These are phyloP conservation scores for Effrenium voratum DNA, from an alignment of 73 alveolate species.

Conservation along the genomic window DNA sequence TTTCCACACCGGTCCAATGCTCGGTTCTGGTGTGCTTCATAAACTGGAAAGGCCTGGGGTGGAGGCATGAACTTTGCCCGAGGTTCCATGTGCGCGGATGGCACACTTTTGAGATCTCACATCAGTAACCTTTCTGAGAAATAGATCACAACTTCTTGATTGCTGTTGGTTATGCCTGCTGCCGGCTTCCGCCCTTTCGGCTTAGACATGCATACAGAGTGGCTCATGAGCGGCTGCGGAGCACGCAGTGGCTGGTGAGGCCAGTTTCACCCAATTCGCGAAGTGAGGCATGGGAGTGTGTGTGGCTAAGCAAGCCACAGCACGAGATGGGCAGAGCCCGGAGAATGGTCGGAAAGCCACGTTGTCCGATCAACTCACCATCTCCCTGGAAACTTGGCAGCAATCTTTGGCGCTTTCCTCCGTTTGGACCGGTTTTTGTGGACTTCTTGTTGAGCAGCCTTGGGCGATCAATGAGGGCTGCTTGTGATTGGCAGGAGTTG, in stretches of 20 bases:
- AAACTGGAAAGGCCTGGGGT: too few species aligned
- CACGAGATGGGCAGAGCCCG: constrained; percentile 84
- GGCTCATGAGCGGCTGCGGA: constrained; percentile 45
- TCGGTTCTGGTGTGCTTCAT: too few species aligned
- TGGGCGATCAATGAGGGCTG: too few species aligned
- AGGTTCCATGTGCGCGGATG: too few species aligned
- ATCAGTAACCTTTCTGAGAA: too few species aligned
- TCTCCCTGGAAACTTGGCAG: not conserved
- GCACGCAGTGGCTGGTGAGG: not conserved
- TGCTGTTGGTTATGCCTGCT: not conserved
- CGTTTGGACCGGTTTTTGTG: not conserved
- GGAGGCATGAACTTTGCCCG: too few species aligned
- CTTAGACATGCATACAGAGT: not conserved
- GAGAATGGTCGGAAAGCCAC: constrained; percentile 65
- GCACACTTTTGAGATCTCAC: too few species aligned
- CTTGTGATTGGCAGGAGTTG: too few species aligned
- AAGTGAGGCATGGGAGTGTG: constrained; percentile 64
- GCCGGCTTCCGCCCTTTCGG: not conserved
- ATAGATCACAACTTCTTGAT: not conserved
- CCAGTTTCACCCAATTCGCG: not conserved
- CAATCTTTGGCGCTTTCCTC: not conserved
- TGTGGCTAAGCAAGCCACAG: constrained; percentile 80
- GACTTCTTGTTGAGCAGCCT: not conserved
- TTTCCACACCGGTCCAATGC: too few species aligned
- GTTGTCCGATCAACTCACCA: constrained; percentile 23